Evolutionary conservation across 2,329 filamentous ascomycete genomes (phyloP), one percentile per base, ranked within the genome.

Genomic region (Claviceps africana): DNA sequence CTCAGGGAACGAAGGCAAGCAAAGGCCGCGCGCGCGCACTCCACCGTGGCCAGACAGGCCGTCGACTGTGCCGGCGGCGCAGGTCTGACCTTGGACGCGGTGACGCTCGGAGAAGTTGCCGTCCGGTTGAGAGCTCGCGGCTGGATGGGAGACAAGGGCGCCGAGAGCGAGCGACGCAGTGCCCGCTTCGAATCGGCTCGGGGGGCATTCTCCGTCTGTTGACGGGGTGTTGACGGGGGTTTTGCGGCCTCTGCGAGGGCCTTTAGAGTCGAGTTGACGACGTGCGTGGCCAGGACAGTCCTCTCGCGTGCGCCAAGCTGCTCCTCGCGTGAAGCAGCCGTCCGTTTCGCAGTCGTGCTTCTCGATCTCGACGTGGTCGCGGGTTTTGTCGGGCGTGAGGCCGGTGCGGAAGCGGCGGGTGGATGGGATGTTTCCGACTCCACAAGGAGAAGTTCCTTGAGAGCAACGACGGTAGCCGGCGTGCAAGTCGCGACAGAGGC

Each of bases 201-300:
- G 47, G 56, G 58, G 25, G 51, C 50, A 31, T 68, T 67, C 45
- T 67, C 64, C 39, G 67, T 64, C 54, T 55, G 63, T 42, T 65
- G 64, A n/a, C 60, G 58, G 8, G 67, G 61, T 15, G 66, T 63
- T 2, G 64, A 51, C 4, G 60, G 56, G 2, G 70, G 65, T 62
- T 82, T 88, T 21, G 81, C 72, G 0, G 81, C 81, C 52, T 86
- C 81, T n/a, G 76, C 75, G 3, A 91, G 73, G 10, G 77, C 74
- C 60, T 86, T 88, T 40, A 90, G 72, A 1, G 82, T 75, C 7
- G 73, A 71, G 63, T 90, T 91, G 60, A 88, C 79, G 37, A 88
- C 73, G 55, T 88, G 79, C 0, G 85, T 88, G 13, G 86, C 85
- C 37, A 90, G 68, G 45, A 78, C 72, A 49, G 81, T 81, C 64